phyloP scores from a whole-genome alignment of 2,329 filamentous ascomycete species.

The Colletotrichum spinosum region DNA sequence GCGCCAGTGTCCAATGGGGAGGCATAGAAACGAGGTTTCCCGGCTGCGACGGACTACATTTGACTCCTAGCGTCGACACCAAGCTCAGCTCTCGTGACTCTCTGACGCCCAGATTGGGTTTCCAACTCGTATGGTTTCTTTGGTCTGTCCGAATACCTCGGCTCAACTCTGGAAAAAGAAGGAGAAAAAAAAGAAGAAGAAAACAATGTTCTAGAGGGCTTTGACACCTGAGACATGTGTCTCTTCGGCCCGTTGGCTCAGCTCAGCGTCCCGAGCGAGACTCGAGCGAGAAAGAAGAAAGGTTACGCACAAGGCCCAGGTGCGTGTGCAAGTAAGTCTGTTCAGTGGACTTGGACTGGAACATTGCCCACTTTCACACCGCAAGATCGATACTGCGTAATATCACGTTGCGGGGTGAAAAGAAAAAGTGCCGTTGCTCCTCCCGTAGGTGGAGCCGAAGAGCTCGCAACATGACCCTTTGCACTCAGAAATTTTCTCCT shows the following conservation, averaged over 20 bases:
- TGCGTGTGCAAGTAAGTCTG: constrained; percentile 7
- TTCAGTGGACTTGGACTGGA: constrained; percentile 17
- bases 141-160: constrained; percentile 18
- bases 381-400: not conserved
- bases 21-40: not conserved
- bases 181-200: not conserved
- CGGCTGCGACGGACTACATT: no score
- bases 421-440: constrained; percentile 9
- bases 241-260: not conserved
- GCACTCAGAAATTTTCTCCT: no score
- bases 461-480: not conserved
- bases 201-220: not conserved
- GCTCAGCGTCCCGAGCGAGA: no score
- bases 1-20: not conserved
- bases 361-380: constrained; percentile 9
- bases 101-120: constrained; percentile 12
- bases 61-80: not conserved
- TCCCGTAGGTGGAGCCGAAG: constrained; percentile 19
- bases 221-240: constrained; percentile 17
- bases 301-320: not conserved
- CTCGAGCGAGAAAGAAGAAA: no score
- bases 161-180: not conserved
- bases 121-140: constrained; percentile 22
- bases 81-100: constrained; percentile 5
- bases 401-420: constrained; percentile 10